Percentiles rank a stretch among this genome's conserved stretches.
These are phyloP conservation scores for Aureobasidium subglaciale DNA, from an alignment of 2,329 filamentous ascomycete species.

Conservation along the genomic window DNA sequence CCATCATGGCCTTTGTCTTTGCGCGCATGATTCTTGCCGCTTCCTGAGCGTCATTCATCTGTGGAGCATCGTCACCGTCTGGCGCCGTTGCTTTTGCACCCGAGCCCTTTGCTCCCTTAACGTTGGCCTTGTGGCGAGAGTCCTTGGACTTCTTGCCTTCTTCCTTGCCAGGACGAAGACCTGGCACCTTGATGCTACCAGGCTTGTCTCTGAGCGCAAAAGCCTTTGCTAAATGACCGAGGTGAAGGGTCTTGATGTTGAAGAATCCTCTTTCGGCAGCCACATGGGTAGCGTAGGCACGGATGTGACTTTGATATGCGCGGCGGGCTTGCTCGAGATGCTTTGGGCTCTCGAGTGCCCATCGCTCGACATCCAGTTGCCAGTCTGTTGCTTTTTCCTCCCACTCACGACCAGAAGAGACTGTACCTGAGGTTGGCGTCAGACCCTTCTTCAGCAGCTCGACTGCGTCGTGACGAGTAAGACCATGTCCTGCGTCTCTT, in stretches of 20 bases:
- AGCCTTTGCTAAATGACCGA: constrained; percentile 89
- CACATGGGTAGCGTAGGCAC: constrained; percentile 91
- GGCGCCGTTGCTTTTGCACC: constrained; percentile 22
- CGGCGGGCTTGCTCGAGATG: constrained; percentile 74
- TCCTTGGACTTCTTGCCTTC: constrained; percentile 42
- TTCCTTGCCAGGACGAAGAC: constrained; percentile 42
- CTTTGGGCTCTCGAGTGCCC: constrained; percentile 56
- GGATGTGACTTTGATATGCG: constrained; percentile 84
- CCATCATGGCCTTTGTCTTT: constrained; percentile 43
- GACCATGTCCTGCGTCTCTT: constrained; percentile 54
- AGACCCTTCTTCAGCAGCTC: constrained; percentile 63
- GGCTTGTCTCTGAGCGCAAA: constrained; percentile 87
- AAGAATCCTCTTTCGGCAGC: constrained; percentile 79
- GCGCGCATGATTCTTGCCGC: constrained; percentile 48
- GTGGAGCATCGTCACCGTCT: constrained; percentile 23
- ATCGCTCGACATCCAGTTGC: constrained; percentile 60
- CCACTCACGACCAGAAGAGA: constrained; percentile 45
- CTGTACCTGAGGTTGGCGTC: constrained; percentile 22
- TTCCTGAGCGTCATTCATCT: constrained; percentile 34
- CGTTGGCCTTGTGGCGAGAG: constrained; percentile 30
- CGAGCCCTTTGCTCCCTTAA: constrained; percentile 25
- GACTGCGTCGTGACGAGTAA: constrained; percentile 55
- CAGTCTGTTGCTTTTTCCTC: constrained; percentile 60
- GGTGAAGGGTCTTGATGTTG: constrained; percentile 82
- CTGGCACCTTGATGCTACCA: constrained; percentile 60